Percentiles rank a stretch among this genome's conserved stretches.
Conservation (phyloP, 345 rosid genomes). For the Populus davidiana region DNA sequence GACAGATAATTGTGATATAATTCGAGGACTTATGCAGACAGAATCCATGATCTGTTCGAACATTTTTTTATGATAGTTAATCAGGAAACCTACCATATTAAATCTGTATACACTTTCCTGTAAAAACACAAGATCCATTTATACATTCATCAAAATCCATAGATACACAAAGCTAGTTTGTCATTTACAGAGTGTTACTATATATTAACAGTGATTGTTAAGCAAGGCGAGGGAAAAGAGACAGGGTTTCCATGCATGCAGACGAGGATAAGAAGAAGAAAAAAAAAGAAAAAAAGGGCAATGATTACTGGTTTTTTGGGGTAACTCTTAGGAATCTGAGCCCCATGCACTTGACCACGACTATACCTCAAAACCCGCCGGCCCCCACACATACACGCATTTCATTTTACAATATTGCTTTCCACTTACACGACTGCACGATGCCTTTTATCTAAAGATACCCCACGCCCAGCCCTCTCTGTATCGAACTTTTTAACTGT, state of each 20-base stretch:
- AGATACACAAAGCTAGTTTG: background rate
- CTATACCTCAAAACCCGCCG: constrained; percentile 5
- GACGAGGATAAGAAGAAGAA: constrained; percentile 2
- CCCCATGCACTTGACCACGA: constrained; percentile 14
- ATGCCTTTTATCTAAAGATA: background rate
- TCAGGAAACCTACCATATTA: too few species aligned
- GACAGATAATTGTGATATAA: background rate
- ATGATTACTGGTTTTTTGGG: constrained; percentile 6
- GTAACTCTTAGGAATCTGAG: background rate
- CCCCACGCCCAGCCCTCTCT: background rate
- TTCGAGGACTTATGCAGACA: background rate
- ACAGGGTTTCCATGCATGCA: constrained; percentile 11
- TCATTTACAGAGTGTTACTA: background rate
- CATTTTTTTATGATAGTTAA: too few species aligned
- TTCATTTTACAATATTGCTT: background rate
- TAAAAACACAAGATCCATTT: too few species aligned
- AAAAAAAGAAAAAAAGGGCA: background rate
- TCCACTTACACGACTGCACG: background rate
- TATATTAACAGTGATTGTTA: background rate
- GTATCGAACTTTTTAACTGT: background rate
- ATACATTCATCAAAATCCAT: too few species aligned
- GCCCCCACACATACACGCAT: background rate
- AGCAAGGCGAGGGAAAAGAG: background rate
- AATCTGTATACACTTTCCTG: too few species aligned
- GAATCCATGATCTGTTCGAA: background rate